These are phyloP conservation scores for Phalaenopsis equestris DNA, from an alignment of 106 monocot species.

Conservation along the genomic window DNA sequence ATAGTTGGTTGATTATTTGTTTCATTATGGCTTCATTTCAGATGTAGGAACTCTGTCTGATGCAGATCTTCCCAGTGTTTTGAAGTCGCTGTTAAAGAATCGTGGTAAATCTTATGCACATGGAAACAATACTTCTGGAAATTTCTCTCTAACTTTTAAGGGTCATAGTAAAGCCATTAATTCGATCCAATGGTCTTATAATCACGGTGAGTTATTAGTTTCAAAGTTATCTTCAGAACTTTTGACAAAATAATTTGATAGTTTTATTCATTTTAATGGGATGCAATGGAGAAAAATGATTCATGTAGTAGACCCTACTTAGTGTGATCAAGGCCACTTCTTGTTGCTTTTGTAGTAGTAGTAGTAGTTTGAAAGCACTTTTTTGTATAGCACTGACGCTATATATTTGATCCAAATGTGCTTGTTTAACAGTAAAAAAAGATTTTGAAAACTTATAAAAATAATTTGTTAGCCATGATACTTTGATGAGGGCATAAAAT, in stretches of 20 bases:
- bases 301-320: too few species aligned
- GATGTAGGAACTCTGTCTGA: slow-evolving; percentile 49
- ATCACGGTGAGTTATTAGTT: slow-evolving; percentile 44
- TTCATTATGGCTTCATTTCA: slow-evolving; percentile 22
- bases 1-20: slow-evolving; percentile 6
- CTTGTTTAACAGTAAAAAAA: not conserved
- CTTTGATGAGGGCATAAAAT: not conserved
- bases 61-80: slow-evolving; percentile 33
- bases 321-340: too few species aligned
- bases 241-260: not conserved
- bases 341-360: too few species aligned
- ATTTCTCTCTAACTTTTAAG: slow-evolving; percentile 26
- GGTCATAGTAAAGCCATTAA: slow-evolving; percentile 74
- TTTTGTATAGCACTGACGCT: not conserved
- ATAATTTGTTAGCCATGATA: not conserved
- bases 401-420: not conserved
- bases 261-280: not conserved
- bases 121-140: slow-evolving; percentile 18
- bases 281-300: too few species aligned
- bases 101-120: slow-evolving; percentile 14
- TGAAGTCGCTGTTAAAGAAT: slow-evolving; percentile 23
- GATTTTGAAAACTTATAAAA: not conserved
- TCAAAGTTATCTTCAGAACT: not conserved
- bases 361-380: not conserved
- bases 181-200: slow-evolving; percentile 77